phyloP scores from a whole-genome alignment of 2,329 filamentous ascomycete species.

The Chalaropsis ovoidea region DNA sequence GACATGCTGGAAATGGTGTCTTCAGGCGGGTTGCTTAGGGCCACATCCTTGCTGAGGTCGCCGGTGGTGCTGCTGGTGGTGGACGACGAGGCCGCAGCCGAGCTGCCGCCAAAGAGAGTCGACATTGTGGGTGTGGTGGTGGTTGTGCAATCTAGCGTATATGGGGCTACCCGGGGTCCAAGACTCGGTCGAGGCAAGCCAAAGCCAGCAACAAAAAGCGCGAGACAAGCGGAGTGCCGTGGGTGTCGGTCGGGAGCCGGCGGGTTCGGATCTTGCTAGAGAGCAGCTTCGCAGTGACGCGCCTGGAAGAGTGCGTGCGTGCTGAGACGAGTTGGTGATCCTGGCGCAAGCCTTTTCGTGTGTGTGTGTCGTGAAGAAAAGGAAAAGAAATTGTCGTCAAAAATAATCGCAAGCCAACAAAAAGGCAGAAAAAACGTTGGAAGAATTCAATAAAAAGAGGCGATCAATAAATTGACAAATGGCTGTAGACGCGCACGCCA shows the following conservation, averaged over 20 bases:
- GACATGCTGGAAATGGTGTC: conserved; percentile 82
- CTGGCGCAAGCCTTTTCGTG: neutral
- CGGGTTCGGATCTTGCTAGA: neutral
- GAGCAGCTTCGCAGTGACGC: neutral
- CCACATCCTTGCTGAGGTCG: conserved; percentile 81
- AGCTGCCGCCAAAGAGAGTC: conserved; percentile 47
- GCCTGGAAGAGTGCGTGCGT: neutral
- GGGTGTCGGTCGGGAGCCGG: neutral
- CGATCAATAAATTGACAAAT: neutral
- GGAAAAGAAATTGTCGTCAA: neutral
- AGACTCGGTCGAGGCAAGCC: no score
- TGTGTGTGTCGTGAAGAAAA: neutral
- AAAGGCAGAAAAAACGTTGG: neutral
- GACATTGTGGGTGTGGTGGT: conserved; percentile 45
- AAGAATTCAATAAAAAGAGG: neutral
- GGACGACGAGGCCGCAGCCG: conserved; percentile 44
- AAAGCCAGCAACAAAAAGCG: neutral
- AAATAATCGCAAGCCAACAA: neutral
- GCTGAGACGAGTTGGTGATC: neutral
- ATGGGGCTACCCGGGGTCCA: no score
- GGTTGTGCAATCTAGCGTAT: no score
- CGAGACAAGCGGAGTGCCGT: neutral
- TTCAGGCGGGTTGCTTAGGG: conserved; percentile 65
- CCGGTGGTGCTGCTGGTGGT: conserved; percentile 63
- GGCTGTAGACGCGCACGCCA: neutral